Percentiles rank a stretch among this genome's conserved stretches.
phyloP scores from a whole-genome alignment of 768 basidiomycete genomes.

The Mycena leptocephala region DNA sequence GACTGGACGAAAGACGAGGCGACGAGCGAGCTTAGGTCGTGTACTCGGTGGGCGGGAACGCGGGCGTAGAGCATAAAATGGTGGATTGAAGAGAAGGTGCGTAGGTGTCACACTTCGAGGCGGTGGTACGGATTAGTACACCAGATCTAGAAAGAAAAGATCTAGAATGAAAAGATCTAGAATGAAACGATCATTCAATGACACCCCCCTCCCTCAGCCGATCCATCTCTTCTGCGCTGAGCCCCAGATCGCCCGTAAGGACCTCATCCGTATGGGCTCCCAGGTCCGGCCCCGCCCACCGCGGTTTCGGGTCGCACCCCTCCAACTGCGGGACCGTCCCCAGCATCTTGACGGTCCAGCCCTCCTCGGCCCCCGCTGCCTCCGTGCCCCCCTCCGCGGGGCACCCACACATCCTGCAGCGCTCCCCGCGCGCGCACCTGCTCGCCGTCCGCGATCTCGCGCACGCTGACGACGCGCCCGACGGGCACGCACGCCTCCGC shows the following conservation, averaged over 20 bases:
- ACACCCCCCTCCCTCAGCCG: constrained; percentile 58
- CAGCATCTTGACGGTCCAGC: constrained; percentile 79
- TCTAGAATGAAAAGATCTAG: too few relatives aligned
- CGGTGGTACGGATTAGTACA: too few relatives aligned
- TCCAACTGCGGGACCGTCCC: constrained; percentile 76
- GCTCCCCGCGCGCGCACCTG: constrained; percentile 71
- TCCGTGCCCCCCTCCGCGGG: not conserved
- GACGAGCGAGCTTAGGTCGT: too few relatives aligned
- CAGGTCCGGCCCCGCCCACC: constrained; percentile 82
- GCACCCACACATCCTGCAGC: constrained; percentile 73
- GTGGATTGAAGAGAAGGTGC: too few relatives aligned
- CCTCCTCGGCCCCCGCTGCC: constrained; percentile 52
- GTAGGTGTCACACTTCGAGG: too few relatives aligned
- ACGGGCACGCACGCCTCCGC: constrained; percentile 72
- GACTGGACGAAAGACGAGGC: too few relatives aligned
- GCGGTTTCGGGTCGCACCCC: constrained; percentile 70
- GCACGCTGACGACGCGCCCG: constrained; percentile 75
- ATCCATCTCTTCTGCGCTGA: constrained; percentile 54
- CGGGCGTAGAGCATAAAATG: too few relatives aligned
- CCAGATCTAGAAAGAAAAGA: too few relatives aligned
- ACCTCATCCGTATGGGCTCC: constrained; percentile 73
- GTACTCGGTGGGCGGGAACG: too few relatives aligned
- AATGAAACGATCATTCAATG: constrained; percentile 50
- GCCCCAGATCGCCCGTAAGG: constrained; percentile 59
- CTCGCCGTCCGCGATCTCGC: constrained; percentile 72